phyloP scores from a whole-genome alignment of 306 rosid species.

The Hippophae rhamnoides region DNA sequence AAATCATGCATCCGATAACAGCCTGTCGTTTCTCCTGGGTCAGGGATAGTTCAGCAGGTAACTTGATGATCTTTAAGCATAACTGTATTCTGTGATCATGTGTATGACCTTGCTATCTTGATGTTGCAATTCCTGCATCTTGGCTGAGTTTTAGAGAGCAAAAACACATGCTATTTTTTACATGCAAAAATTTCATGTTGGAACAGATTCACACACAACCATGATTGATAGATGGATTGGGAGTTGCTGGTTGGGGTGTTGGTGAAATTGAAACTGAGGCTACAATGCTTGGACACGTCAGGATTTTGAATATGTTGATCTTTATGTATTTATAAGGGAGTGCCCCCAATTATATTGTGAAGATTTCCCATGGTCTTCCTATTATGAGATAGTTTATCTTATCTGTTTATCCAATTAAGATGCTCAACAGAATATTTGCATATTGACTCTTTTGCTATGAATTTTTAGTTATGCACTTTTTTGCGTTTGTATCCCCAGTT shows the following conservation, averaged over 20 bases:
- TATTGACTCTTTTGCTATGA: too few relatives aligned
- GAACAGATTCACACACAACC: conserved; percentile 95
- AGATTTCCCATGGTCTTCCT: background rate
- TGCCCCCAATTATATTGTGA: background rate
- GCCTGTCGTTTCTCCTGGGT: conserved; percentile 95
- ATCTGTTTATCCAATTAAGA: too few relatives aligned
- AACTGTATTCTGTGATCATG: background rate
- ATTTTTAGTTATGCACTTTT: too few relatives aligned
- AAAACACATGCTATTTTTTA: conserved; percentile 15
- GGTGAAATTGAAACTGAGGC: conserved; percentile 99
- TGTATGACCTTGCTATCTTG: background rate
- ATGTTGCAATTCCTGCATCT: conserved; percentile 4
- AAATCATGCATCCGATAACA: conserved; percentile 81
- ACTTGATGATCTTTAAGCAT: conserved; percentile 13
- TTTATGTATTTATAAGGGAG: too few relatives aligned
- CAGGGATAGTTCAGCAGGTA: conserved; percentile 98
- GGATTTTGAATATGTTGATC: background rate
- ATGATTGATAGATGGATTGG: conserved; percentile 98
- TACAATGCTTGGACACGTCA: conserved; percentile 95
- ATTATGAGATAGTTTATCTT: too few relatives aligned
- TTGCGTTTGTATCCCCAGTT: too few relatives aligned
- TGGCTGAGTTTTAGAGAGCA: conserved; percentile 3
- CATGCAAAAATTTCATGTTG: conserved; percentile 22
- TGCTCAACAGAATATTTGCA: too few relatives aligned
- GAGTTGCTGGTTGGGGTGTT: conserved; percentile 99